Evolutionary conservation across 441 rosid species (phyloP).

Genomic region (Eutrema salsugineum): DNA sequence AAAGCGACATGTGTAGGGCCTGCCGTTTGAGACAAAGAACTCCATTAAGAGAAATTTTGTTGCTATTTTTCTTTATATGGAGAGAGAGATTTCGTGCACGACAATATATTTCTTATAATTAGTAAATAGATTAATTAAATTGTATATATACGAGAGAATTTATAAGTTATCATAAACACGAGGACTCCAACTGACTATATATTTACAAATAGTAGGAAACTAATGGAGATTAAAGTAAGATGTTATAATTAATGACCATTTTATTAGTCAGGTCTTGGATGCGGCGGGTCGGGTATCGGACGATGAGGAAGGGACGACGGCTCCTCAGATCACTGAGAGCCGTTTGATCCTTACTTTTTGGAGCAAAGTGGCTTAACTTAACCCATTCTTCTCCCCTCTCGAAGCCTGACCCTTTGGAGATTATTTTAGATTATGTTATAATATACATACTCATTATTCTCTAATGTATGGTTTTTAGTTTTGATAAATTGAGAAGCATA

Average conservation of each 20-base stretch:
- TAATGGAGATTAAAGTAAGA: conserved; percentile 17
- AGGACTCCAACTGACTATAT: conserved; percentile 17
- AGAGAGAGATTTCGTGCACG: conserved; percentile 28
- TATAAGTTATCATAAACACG: conserved; percentile 11
- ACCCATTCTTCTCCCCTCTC: conserved; percentile 14
- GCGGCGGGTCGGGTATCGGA: conserved; percentile 33
- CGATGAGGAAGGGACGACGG: conserved; percentile 29
- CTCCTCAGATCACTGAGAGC: conserved; percentile 30
- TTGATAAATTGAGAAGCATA: not conserved
- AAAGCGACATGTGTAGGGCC: conserved; percentile 48
- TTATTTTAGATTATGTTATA: not conserved
- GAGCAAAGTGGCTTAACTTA: conserved; percentile 18
- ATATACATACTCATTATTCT: not conserved
- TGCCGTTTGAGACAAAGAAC: conserved; percentile 30
- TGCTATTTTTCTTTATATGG: not conserved
- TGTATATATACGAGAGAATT: not conserved
- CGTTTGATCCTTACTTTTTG: conserved; percentile 31
- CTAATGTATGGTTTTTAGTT: not conserved
- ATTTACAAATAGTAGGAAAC: not conserved
- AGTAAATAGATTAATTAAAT: not conserved
- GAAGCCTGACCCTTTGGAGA: conserved; percentile 18
- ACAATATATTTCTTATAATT: conserved; percentile 2
- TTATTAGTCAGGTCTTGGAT: not conserved
- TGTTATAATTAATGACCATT: not conserved
- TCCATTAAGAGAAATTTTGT: not conserved